phyloP scores from a whole-genome alignment of 768 basidiomycete species.

The Mycena metata region DNA sequence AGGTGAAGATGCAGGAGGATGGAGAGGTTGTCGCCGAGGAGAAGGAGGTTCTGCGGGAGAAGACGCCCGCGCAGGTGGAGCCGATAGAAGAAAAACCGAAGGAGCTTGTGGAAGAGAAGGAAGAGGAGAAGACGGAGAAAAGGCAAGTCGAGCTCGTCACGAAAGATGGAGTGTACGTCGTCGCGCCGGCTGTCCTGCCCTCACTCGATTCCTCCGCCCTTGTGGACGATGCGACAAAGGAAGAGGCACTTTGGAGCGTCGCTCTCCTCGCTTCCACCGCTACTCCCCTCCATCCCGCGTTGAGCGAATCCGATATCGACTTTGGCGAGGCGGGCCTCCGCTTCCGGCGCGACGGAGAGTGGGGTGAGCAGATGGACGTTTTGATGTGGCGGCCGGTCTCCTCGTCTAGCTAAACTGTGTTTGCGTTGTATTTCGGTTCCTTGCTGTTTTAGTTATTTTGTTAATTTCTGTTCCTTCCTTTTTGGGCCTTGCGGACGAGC shows the following conservation, averaged over 20 bases:
- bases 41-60: neutral
- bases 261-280: neutral
- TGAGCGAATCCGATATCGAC: conserved; percentile 15
- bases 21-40: neutral
- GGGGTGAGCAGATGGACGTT: neutral
- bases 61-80: neutral
- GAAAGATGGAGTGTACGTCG: conserved; percentile 3
- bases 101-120: neutral
- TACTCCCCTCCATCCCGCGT: conserved; percentile 18
- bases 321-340: conserved; percentile 22
- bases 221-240: neutral
- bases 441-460: neutral
- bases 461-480: neutral
- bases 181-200: neutral
- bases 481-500: too few relatives aligned
- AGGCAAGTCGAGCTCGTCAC: conserved; percentile 25
- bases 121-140: neutral
- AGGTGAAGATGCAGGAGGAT: too few relatives aligned
- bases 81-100: neutral
- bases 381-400: neutral
- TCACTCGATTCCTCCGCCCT: neutral
- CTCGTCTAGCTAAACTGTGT: neutral
- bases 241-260: conserved; percentile 18
- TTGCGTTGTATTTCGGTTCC: neutral
- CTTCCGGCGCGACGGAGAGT: conserved; percentile 34